Base-by-base conservation (phyloP, 768 basidiomycete genomes). In the Hygrophoropsis aurantiaca region DNA sequence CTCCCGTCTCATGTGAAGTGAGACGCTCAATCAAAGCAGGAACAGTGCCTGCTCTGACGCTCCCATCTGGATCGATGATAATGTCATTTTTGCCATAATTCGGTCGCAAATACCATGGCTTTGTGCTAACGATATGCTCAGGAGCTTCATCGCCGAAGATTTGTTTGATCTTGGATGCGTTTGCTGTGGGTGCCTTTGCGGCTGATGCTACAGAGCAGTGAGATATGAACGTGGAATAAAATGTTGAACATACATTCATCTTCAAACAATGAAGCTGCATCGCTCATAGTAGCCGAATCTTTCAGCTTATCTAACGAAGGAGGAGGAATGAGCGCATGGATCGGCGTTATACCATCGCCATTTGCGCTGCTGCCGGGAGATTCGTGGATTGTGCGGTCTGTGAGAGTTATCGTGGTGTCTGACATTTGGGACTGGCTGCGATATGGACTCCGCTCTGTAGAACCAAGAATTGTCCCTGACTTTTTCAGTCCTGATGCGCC, bases 1-100 rank as follows among this genome's bases (percentile, higher is more conserved):
- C 90, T 44, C 82, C 82, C 57, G 85, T 81, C 52, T 94, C 92
- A 59, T 99, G 95, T 13, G 88, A 84, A 3, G 97, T 97, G 42
- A 98, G 71, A 9, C 90, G 82, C 60, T 94, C 93, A 2, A 97
- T 85, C 10, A 98, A 72, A 2, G 93, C 92, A 16, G 80, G 70
- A 1, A 94, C 75, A 0, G 94, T 93, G 3, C 94, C 97, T 23
- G 88, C 97, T 35, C 86, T 80, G 45, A 98, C 85, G 38, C 80
- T 76, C 20, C 87, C 85, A 59, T 97, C 91, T 6, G 85, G 79
- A 54, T 93, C 90, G 56, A 95, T 85, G 39, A 88, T 67, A 53
- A 98, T 87, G 49, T 97, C 94, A 8, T 77, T 76, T 35, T 83
- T 81, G 46, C 74, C 79, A 63, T 90, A 91, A 55, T 89, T 88